Evolutionary conservation across 2,329 filamentous ascomycete species (phyloP).

Genomic region (Paraphaeosphaeria minitans): DNA sequence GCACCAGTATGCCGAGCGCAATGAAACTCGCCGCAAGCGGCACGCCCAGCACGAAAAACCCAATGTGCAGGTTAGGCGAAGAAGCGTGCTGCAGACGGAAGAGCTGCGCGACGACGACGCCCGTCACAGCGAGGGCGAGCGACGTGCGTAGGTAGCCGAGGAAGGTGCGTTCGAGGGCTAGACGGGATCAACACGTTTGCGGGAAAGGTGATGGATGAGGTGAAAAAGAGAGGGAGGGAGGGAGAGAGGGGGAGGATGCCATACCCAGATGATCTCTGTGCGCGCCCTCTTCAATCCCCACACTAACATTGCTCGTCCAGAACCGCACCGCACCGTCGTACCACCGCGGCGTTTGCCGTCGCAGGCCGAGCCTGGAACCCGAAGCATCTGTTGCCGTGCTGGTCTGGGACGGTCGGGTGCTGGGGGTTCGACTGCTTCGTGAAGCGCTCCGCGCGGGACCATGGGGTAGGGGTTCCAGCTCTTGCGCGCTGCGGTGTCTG

Average conservation of each 20-base stretch:
- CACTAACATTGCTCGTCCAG: constrained; percentile 57
- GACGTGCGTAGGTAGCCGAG: constrained; percentile 75
- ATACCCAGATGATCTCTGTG: constrained; percentile 64
- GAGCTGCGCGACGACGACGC: constrained; percentile 69
- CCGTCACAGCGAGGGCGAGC: constrained; percentile 69
- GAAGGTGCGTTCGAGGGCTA: constrained; percentile 76
- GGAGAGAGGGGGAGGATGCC: constrained; percentile 15
- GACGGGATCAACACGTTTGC: background rate
- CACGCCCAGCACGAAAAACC: constrained; percentile 65
- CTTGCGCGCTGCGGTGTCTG: constrained; percentile 23
- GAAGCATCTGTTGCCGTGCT: constrained; percentile 20
- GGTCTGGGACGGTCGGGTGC: constrained; percentile 12
- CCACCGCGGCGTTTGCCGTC: constrained; percentile 37
- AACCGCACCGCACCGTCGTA: constrained; percentile 48
- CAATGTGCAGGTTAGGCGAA: constrained; percentile 54
- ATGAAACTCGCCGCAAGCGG: constrained; percentile 62
- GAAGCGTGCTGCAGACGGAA: constrained; percentile 64
- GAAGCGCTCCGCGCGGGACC: background rate
- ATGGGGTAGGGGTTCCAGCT: constrained; percentile 19
- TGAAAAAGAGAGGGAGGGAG: too few species aligned
- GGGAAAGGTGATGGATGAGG: too few species aligned
- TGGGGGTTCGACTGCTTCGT: background rate
- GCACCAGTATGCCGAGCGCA: constrained; percentile 54
- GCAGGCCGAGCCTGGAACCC: constrained; percentile 17
- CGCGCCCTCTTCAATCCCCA: constrained; percentile 56